Evolutionary conservation across 148 eudicot genomes (phyloP).

Genomic region (Cornus suecica): DNA sequence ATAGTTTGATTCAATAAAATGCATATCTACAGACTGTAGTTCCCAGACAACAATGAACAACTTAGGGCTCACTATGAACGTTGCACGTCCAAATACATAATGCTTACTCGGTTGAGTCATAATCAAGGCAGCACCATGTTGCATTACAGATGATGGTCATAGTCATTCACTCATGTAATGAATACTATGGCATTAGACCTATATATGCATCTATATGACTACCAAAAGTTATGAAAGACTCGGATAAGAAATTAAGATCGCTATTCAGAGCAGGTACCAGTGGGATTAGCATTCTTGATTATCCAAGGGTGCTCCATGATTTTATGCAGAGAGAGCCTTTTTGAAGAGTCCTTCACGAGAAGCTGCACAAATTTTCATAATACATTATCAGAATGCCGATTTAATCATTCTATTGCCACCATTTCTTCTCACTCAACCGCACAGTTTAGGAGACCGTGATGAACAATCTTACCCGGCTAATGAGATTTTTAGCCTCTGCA

Average conservation of each 20-base stretch:
- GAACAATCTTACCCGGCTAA: constrained; percentile 46
- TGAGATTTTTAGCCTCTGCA: constrained; percentile 67
- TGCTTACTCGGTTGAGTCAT: neutral
- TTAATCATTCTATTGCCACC: neutral
- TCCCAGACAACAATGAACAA: neutral
- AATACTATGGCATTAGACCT: too few species aligned
- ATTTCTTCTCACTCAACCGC: neutral
- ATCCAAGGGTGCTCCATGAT: constrained; percentile 85
- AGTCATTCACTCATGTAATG: too few species aligned
- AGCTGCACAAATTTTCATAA: constrained; percentile 47
- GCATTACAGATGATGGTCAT: too few species aligned
- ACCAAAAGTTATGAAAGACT: too few species aligned
- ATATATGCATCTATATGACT: too few species aligned
- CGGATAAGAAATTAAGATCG: neutral
- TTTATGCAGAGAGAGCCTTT: constrained; percentile 74
- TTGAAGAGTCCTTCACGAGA: constrained; percentile 80
- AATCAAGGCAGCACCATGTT: neutral
- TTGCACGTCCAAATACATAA: neutral
- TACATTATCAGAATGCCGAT: neutral
- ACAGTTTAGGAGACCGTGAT: neutral
- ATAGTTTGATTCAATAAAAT: neutral
- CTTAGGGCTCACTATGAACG: neutral
- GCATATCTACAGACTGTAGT: neutral
- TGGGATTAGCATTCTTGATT: constrained; percentile 50
- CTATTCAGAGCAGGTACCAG: constrained; percentile 39